phyloP scores from a whole-genome alignment of 345 rosid genomes.

The Populus nigra region DNA sequence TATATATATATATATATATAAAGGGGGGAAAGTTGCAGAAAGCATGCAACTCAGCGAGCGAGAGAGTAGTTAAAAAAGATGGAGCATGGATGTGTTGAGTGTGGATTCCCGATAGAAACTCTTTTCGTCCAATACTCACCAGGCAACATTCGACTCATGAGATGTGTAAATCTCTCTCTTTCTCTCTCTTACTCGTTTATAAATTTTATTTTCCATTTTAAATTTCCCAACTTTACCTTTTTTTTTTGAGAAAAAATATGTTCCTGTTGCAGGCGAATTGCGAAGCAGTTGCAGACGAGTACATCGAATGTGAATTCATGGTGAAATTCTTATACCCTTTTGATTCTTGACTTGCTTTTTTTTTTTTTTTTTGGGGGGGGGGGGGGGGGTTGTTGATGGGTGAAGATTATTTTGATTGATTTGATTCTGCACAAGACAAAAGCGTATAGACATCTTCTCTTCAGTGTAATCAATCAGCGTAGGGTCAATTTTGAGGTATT shows the following conservation, averaged over 20 bases:
- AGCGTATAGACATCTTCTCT: too few relatives aligned
- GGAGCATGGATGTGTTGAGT: constrained; percentile 62
- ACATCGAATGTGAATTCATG: constrained; percentile 80
- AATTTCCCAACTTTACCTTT: not conserved
- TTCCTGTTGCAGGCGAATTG: constrained; percentile 48
- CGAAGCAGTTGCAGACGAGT: constrained; percentile 69
- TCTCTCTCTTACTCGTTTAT: not conserved
- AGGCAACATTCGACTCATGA: constrained; percentile 69
- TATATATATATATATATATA: too few relatives aligned
- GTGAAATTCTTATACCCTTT: constrained; percentile 28
- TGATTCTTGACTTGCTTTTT: not conserved
- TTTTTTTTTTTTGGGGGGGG: not conserved
- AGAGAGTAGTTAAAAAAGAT: not conserved
- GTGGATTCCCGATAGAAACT: constrained; percentile 51
- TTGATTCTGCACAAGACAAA: too few relatives aligned
- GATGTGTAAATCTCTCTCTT: constrained; percentile 48
- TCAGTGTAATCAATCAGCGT: too few relatives aligned
- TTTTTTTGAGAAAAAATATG: not conserved
- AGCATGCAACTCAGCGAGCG: not conserved
- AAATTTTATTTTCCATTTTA: not conserved
- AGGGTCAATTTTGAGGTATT: not conserved
- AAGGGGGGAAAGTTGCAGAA: not conserved
- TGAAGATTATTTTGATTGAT: too few relatives aligned
- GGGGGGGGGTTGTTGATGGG: too few relatives aligned
- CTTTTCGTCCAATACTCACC: constrained; percentile 71